Evolutionary conservation across 495 filamentous ascomycete genomes (phyloP).

Genomic region (Xeromyces bisporus): DNA sequence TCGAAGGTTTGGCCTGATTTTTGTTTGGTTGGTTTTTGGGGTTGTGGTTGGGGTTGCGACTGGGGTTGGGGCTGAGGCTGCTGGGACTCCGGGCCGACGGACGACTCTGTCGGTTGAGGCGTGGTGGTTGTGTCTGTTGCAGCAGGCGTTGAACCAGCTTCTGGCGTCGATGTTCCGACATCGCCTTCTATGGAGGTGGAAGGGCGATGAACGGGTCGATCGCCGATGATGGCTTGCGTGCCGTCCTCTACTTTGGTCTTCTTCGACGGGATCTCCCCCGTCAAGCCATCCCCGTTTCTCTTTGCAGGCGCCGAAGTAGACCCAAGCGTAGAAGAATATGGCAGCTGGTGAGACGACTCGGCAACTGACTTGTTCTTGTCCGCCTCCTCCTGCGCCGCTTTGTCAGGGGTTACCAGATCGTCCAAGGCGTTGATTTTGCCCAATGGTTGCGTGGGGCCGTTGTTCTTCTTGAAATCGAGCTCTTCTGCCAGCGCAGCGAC

Average conservation of each 20-base stretch:
- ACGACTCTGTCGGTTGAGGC: background rate
- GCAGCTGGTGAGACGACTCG: slow-evolving; percentile 22
- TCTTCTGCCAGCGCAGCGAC: slow-evolving; percentile 39
- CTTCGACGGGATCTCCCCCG: slow-evolving; percentile 30
- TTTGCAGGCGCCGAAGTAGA: slow-evolving; percentile 12
- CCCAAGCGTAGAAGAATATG: slow-evolving; percentile 21
- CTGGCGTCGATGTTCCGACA: slow-evolving; percentile 18
- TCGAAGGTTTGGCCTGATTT: slow-evolving; percentile 40
- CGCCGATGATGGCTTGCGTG: slow-evolving; percentile 25
- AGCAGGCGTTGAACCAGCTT: slow-evolving; percentile 15
- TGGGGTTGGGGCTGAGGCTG: slow-evolving; percentile 7
- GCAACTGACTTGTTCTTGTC: slow-evolving; percentile 30
- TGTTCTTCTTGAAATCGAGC: slow-evolving; percentile 30
- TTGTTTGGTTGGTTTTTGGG: slow-evolving; percentile 30
- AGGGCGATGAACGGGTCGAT: slow-evolving; percentile 34
- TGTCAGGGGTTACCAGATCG: slow-evolving; percentile 23
- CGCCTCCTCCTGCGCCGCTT: slow-evolving; percentile 16
- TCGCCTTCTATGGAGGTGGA: slow-evolving; percentile 24
- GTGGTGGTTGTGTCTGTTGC: slow-evolving; percentile 9
- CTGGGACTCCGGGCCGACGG: too few relatives aligned
- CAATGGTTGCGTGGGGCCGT: slow-evolving; percentile 20
- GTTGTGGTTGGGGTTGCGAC: slow-evolving; percentile 17
- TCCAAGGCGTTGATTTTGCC: slow-evolving; percentile 36
- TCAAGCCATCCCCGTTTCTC: slow-evolving; percentile 24
- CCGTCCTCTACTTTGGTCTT: slow-evolving; percentile 30